These are phyloP conservation scores for Fusarium nanum DNA, from an alignment of 2,329 filamentous ascomycete species.

Conservation along the genomic window DNA sequence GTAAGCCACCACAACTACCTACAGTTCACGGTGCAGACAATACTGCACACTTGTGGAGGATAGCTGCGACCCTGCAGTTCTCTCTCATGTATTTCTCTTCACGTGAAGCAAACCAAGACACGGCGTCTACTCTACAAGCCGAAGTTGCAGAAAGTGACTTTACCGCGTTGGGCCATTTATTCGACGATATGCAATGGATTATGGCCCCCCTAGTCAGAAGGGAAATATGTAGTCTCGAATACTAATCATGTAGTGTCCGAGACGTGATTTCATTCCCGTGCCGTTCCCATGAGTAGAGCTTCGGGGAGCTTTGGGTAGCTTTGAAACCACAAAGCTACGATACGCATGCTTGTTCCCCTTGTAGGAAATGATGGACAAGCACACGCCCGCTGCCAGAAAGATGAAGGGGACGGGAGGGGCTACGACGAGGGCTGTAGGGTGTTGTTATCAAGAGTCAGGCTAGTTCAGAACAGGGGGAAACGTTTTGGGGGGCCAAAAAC, in stretches of 20 bases:
- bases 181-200: neutral
- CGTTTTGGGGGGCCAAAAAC: conserved; percentile 21
- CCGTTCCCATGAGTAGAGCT: conserved; percentile 21
- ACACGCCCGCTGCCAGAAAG: conserved; percentile 29
- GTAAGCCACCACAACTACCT: conserved; percentile 13
- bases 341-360: conserved; percentile 16
- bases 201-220: neutral
- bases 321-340: conserved; percentile 7
- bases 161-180: conserved; percentile 2
- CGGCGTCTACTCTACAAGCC: conserved; percentile 2
- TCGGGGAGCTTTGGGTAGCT: conserved; percentile 18
- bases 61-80: conserved; percentile 12
- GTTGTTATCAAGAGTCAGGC: neutral
- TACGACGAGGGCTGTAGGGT: conserved; percentile 23
- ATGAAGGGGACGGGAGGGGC: conserved; percentile 37
- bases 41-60: conserved; percentile 24
- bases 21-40: neutral
- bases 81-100: conserved; percentile 14
- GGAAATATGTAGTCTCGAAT: neutral
- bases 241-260: conserved; percentile 2
- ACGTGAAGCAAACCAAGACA: conserved; percentile 32
- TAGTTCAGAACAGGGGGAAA: conserved; percentile 3
- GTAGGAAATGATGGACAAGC: conserved; percentile 22
- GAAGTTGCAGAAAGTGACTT: conserved; percentile 2
- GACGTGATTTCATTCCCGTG: conserved; percentile 27